Evolutionary conservation across 495 filamentous ascomycete genomes (phyloP).

Genomic region (Aspergillus affinis): DNA sequence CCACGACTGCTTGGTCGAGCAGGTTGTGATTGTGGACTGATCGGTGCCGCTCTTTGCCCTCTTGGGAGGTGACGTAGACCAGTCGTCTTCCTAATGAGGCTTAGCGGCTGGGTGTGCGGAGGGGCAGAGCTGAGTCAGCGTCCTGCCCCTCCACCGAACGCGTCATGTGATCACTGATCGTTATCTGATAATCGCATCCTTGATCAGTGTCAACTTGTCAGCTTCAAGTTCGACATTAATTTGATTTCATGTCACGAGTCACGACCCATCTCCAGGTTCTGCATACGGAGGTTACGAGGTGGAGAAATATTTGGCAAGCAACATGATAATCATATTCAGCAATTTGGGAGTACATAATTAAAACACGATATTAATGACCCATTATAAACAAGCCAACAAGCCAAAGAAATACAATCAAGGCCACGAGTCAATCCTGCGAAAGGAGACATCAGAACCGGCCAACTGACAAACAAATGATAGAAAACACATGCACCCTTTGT

Average conservation of each 20-base stretch:
- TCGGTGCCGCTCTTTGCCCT: background rate
- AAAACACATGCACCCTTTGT: conserved; percentile 20
- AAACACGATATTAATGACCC: background rate
- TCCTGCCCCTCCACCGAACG: too few relatives aligned
- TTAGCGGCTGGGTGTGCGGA: background rate
- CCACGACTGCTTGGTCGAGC: background rate
- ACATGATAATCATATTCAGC: background rate
- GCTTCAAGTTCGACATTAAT: too few relatives aligned
- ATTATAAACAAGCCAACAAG: conserved; percentile 6
- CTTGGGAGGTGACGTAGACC: background rate
- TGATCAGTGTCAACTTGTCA: too few relatives aligned
- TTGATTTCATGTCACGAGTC: too few relatives aligned
- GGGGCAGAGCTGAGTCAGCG: background rate
- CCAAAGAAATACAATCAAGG: conserved; percentile 28
- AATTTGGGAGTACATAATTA: background rate
- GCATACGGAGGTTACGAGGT: too few relatives aligned
- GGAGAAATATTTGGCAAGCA: too few relatives aligned
- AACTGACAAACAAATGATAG: conserved; percentile 23
- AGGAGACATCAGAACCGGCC: conserved; percentile 60
- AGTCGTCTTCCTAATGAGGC: background rate
- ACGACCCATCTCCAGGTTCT: too few relatives aligned
- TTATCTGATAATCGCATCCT: background rate
- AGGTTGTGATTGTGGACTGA: background rate
- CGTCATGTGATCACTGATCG: background rate
- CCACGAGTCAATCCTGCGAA: conserved; percentile 55